Evolutionary conservation across 2,329 filamentous ascomycete genomes (phyloP).

Genomic region (Fusarium sp.): DNA sequence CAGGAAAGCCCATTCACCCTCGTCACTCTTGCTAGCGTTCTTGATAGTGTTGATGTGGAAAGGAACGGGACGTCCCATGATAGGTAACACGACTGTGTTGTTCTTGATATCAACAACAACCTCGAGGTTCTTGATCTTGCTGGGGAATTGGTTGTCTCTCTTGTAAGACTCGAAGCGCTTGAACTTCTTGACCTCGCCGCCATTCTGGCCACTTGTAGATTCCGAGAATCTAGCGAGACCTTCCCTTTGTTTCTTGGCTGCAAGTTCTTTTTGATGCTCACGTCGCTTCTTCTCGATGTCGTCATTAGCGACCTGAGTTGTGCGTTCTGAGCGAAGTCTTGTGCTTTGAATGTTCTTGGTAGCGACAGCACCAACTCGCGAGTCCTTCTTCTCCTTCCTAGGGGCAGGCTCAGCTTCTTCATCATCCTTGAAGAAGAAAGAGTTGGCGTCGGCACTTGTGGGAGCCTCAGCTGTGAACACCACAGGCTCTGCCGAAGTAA

Average conservation of each 20-base stretch:
- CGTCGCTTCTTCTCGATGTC: slow-evolving; percentile 88
- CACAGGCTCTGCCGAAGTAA: slow-evolving; percentile 81
- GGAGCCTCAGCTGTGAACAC: slow-evolving; percentile 95
- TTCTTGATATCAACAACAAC: slow-evolving; percentile 94
- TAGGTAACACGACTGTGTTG: slow-evolving; percentile 89
- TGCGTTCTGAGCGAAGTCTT: slow-evolving; percentile 89
- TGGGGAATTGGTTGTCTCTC: slow-evolving; percentile 92
- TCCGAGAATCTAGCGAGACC: slow-evolving; percentile 89
- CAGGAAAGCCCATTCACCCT: slow-evolving; percentile 92
- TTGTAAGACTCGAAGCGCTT: slow-evolving; percentile 99
- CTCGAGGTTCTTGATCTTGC: slow-evolving; percentile 84
- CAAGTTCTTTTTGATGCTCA: slow-evolving; percentile 91
- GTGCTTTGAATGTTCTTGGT: slow-evolving; percentile 97
- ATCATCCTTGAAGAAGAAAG: slow-evolving; percentile 99
- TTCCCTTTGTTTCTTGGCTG: slow-evolving; percentile 88
- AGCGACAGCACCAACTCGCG: slow-evolving; percentile 86
- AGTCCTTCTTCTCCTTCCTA: slow-evolving; percentile 91
- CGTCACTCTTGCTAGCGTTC: slow-evolving; percentile 97
- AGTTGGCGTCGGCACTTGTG: slow-evolving; percentile 91
- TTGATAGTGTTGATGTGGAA: slow-evolving; percentile 99
- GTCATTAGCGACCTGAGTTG: slow-evolving; percentile 83
- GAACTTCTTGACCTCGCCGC: slow-evolving; percentile 96
- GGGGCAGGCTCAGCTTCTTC: slow-evolving; percentile 86
- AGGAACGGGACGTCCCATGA: slow-evolving; percentile 96
- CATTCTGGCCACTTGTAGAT: slow-evolving; percentile 85